A percentile compares a stretch with the other conserved stretches of the same genome.
Evolutionary conservation across 2,329 filamentous ascomycete genomes (phyloP).

Genomic region (Leptodontidium sp.): DNA sequence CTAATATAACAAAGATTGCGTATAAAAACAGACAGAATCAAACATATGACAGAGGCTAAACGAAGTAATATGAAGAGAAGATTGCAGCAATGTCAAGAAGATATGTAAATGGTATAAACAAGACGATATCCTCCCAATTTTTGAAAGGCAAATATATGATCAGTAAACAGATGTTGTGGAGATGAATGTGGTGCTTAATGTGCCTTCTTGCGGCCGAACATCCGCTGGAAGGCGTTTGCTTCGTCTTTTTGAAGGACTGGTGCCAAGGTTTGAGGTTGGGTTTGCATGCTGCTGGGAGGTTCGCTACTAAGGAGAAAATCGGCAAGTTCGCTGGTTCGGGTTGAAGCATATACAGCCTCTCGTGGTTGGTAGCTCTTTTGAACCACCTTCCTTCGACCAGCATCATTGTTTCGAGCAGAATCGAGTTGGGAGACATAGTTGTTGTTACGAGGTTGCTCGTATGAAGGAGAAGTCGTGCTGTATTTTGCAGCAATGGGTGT

Average conservation of each 20-base stretch:
- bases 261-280: slow-evolving; percentile 36
- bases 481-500: slow-evolving; percentile 51
- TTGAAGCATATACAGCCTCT: slow-evolving; percentile 40
- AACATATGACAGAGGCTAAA: background rate
- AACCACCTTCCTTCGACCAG: slow-evolving; percentile 43
- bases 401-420: slow-evolving; percentile 35
- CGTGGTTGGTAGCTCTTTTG: slow-evolving; percentile 60
- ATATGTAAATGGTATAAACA: slow-evolving; percentile 16
- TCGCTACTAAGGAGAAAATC: slow-evolving; percentile 68
- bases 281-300: slow-evolving; percentile 36
- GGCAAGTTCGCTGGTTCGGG: slow-evolving; percentile 70
- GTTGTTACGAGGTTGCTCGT: slow-evolving; percentile 50
- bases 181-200: slow-evolving; percentile 6
- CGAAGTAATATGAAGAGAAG: background rate
- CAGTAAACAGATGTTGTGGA: background rate
- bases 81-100: background rate
- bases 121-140: slow-evolving; percentile 4
- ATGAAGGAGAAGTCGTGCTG: slow-evolving; percentile 63
- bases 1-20: slow-evolving; percentile 20
- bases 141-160: background rate
- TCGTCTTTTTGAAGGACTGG: slow-evolving; percentile 39
- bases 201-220: slow-evolving; percentile 44
- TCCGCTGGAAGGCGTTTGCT: slow-evolving; percentile 38
- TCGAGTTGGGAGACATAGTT: slow-evolving; percentile 40
- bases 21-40: background rate